phyloP scores from a whole-genome alignment of 2,329 filamentous ascomycete species.

The Hypoxylon sp. region DNA sequence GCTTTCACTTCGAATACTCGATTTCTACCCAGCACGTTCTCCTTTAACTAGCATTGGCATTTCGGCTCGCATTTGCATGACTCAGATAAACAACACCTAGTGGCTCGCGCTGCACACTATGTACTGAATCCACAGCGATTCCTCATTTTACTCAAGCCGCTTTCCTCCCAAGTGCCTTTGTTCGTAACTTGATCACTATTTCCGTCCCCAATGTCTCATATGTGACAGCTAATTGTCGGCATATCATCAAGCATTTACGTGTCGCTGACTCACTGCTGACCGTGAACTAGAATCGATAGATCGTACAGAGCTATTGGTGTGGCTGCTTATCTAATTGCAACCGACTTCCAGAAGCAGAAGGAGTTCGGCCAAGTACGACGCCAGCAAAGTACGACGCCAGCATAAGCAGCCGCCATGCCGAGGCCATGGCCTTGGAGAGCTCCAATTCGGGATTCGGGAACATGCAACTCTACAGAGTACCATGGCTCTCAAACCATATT shows the following conservation, averaged over 20 bases:
- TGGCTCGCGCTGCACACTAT: slow-evolving; percentile 48
- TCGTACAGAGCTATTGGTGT: slow-evolving; percentile 13
- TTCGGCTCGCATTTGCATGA: slow-evolving; percentile 45
- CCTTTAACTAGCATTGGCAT: slow-evolving; percentile 45
- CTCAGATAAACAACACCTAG: slow-evolving; percentile 49
- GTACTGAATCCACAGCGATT: slow-evolving; percentile 41
- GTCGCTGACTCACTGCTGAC: slow-evolving; percentile 32
- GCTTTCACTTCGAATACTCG: slow-evolving; percentile 36
- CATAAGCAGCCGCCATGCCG: slow-evolving; percentile 31
- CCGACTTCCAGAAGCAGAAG: slow-evolving; percentile 22
- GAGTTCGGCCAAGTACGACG: too few relatives aligned
- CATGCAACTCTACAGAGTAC: slow-evolving; percentile 31
- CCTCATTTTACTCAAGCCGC: slow-evolving; percentile 26
- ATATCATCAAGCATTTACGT: slow-evolving; percentile 17
- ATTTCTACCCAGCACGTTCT: slow-evolving; percentile 37
- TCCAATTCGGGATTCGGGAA: slow-evolving; percentile 28
- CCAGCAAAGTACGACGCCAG: slow-evolving; percentile 17
- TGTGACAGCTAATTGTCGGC: slow-evolving; percentile 14
- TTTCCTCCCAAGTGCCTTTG: slow-evolving; percentile 15
- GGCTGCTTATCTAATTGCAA: slow-evolving; percentile 33
- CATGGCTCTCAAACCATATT: slow-evolving; percentile 21
- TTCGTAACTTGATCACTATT: slow-evolving; percentile 17
- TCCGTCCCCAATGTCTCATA: slow-evolving; percentile 5
- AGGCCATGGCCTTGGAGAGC: slow-evolving; percentile 25
- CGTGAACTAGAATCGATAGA: slow-evolving; percentile 26